Evolutionary conservation across 495 filamentous ascomycete genomes (phyloP).

Genomic region (Massariosphaeria phaeospora): DNA sequence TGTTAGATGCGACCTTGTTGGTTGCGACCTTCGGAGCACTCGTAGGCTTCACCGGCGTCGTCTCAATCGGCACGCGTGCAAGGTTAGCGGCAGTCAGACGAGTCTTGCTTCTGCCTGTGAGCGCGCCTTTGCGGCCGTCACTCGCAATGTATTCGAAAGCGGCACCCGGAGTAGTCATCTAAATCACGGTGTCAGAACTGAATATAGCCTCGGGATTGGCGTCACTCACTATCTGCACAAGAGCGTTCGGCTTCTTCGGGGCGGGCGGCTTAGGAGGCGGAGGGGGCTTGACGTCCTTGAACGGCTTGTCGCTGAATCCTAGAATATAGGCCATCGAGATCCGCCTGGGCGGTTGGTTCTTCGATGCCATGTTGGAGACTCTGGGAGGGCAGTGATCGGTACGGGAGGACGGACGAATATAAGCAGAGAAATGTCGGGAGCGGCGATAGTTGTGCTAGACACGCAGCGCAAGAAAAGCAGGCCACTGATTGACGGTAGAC

Average conservation of each 20-base stretch:
- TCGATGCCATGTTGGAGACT: no score
- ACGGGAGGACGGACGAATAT: no score
- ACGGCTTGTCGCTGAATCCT: conserved; percentile 5
- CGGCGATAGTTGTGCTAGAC: no score
- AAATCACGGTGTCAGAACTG: not conserved
- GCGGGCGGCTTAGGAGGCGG: not conserved
- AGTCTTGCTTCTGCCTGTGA: not conserved
- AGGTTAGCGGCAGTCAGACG: not conserved
- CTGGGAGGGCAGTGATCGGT: no score
- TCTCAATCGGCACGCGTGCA: not conserved
- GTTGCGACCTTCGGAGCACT: not conserved
- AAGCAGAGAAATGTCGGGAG: no score
- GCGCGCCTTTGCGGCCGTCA: conserved; percentile 5
- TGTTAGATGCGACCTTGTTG: not conserved
- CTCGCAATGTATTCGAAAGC: conserved; percentile 8
- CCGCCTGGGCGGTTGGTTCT: not conserved
- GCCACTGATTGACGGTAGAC: no score
- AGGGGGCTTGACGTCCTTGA: conserved; percentile 5
- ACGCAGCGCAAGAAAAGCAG: no score
- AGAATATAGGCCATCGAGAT: conserved; percentile 17
- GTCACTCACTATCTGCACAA: no score
- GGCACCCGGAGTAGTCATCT: conserved; percentile 8
- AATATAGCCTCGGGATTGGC: no score
- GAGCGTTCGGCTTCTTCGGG: not conserved
- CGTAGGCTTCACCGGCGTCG: not conserved